Conservation (phyloP, 345 rosid genomes). For the Gossypium arboreum region DNA sequence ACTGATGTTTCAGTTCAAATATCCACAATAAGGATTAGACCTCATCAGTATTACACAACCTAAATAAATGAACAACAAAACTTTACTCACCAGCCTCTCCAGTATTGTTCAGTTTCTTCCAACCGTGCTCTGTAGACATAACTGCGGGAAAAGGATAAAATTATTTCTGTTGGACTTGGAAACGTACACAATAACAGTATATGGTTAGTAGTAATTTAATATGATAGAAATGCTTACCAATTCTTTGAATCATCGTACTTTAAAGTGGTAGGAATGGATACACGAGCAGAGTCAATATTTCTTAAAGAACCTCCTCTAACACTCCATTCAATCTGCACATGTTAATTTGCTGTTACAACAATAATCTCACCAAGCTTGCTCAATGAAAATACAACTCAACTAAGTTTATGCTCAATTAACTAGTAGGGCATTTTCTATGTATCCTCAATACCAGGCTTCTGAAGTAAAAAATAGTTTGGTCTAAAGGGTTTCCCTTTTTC, state of each 20-base stretch:
- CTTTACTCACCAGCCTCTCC: slow-evolving; percentile 79
- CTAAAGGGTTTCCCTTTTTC: not conserved
- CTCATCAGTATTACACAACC: not conserved
- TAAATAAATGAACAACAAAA: not conserved
- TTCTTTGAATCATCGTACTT: slow-evolving; percentile 70
- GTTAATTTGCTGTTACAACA: not conserved
- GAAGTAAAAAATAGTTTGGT: not conserved
- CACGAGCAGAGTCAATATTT: slow-evolving; percentile 89
- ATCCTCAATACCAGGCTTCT: not conserved
- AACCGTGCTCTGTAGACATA: slow-evolving; percentile 65
- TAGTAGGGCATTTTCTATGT: not conserved
- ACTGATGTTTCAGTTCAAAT: not conserved
- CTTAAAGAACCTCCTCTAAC: slow-evolving; percentile 80
- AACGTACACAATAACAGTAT: not conserved
- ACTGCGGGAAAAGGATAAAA: slow-evolving; percentile 45
- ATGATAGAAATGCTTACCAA: slow-evolving; percentile 46
- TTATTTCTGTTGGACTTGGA: not conserved
- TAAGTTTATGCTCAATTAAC: not conserved
- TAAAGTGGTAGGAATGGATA: slow-evolving; percentile 77
- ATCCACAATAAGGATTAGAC: not conserved
- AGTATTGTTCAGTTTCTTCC: slow-evolving; percentile 86
- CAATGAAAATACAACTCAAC: not conserved
- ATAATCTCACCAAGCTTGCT: slow-evolving; percentile 8
- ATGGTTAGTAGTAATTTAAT: not conserved
- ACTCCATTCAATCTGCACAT: slow-evolving; percentile 76